These are phyloP conservation scores for Candida sp. DNA, from an alignment of 1,139 yeast species.

Conservation along the genomic window DNA sequence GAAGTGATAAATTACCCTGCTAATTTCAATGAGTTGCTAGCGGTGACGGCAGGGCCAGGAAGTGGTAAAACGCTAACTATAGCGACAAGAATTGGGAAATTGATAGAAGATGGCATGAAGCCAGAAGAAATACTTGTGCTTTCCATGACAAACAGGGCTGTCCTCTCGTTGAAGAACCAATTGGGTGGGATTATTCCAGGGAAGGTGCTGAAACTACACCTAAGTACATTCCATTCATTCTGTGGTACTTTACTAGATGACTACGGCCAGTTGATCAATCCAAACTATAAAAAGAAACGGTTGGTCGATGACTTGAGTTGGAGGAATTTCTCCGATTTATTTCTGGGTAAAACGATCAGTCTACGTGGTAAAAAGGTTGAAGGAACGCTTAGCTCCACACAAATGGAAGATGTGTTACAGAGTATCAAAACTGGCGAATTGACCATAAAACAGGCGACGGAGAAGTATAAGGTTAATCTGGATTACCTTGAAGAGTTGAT, in stretches of 20 bases:
- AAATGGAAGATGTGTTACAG: slow-evolving; percentile 29
- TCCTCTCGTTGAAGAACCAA: slow-evolving; percentile 44
- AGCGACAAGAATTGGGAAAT: slow-evolving; percentile 48
- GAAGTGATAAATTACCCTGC: slow-evolving; percentile 33
- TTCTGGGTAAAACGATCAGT: slow-evolving; percentile 23
- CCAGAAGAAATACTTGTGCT: slow-evolving; percentile 61
- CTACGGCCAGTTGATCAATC: slow-evolving; percentile 22
- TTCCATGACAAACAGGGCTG: slow-evolving; percentile 72
- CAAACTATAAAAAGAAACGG: slow-evolving; percentile 21
- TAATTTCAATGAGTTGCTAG: slow-evolving; percentile 34
- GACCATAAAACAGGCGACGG: slow-evolving; percentile 21
- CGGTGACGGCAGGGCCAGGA: slow-evolving; percentile 70
- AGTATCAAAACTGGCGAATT: slow-evolving; percentile 28
- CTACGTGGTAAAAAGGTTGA: slow-evolving; percentile 15
- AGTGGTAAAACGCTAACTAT: slow-evolving; percentile 72
- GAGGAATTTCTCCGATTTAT: slow-evolving; percentile 36
- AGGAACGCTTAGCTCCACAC: slow-evolving; percentile 23
- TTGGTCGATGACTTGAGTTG: slow-evolving; percentile 53
- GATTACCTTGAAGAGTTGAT: slow-evolving; percentile 18
- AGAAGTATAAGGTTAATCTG: slow-evolving; percentile 18
- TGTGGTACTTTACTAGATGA: slow-evolving; percentile 49
- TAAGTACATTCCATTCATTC: slow-evolving; percentile 64
- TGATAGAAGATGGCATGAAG: slow-evolving; percentile 33
- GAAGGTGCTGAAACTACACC: slow-evolving; percentile 29
- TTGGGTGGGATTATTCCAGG: slow-evolving; percentile 25